phyloP scores from a whole-genome alignment of 768 basidiomycete species.

The Tylopilus balloui region DNA sequence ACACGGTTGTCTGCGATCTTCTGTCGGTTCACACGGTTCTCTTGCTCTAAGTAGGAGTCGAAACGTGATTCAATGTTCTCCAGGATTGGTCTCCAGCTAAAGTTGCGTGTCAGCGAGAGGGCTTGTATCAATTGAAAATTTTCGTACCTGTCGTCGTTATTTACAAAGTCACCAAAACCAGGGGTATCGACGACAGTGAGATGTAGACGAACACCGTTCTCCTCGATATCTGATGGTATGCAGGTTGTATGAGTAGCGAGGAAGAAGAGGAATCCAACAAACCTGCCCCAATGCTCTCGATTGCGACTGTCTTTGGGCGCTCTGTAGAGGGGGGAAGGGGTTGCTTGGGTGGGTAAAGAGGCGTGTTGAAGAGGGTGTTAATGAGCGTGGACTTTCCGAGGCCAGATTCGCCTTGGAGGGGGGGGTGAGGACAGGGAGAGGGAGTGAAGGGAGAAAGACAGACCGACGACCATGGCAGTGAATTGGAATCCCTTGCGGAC shows the following conservation, averaged over 20 bases:
- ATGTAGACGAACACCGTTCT: constrained; percentile 93
- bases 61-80: constrained; percentile 98
- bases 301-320: constrained; percentile 87
- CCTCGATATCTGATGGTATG: constrained; percentile 82
- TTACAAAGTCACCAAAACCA: constrained; percentile 98
- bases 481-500: constrained; percentile 99
- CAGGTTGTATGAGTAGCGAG: constrained; percentile 11
- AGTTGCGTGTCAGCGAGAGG: constrained; percentile 17
- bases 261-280: constrained; percentile 14
- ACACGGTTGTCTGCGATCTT: constrained; percentile 97
- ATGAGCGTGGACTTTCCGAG: constrained; percentile 98
- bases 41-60: constrained; percentile 96
- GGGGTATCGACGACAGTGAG: constrained; percentile 99
- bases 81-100: constrained; percentile 96
- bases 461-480: constrained; percentile 98
- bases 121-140: constrained; percentile 10
- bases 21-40: constrained; percentile 93
- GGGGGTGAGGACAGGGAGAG: constrained; percentile 8
- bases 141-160: constrained; percentile 92
- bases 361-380: constrained; percentile 98
- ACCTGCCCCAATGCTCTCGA: constrained; percentile 99
- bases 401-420: constrained; percentile 89
- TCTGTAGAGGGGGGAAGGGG: constrained; percentile 82
- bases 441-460: constrained; percentile 32
- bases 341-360: constrained; percentile 87